These are phyloP conservation scores for Talaromyces amestolkiae DNA, from an alignment of 2,329 filamentous ascomycete genomes.

Conservation along the genomic window DNA sequence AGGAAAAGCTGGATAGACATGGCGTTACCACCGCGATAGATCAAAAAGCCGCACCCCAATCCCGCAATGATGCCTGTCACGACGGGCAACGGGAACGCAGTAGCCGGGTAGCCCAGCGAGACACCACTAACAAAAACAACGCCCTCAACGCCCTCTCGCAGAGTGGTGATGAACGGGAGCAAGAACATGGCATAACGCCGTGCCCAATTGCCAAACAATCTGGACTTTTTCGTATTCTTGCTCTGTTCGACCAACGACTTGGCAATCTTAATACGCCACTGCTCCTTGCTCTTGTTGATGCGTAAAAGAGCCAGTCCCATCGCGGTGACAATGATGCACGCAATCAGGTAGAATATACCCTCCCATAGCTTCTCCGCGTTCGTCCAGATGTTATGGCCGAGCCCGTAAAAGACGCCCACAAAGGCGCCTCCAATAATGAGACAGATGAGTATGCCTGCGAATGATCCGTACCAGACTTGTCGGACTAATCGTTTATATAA, in stretches of 20 bases:
- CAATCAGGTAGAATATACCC: conserved; percentile 72
- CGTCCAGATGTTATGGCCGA: conserved; percentile 66
- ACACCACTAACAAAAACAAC: conserved; percentile 86
- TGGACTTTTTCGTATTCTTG: conserved; percentile 33
- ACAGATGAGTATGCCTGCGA: conserved; percentile 62
- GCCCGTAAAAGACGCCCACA: conserved; percentile 70
- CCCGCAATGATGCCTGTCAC: conserved; percentile 70
- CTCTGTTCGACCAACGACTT: conserved; percentile 59
- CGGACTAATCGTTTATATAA: conserved; percentile 67
- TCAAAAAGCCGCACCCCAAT: conserved; percentile 63
- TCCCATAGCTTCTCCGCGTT: conserved; percentile 75
- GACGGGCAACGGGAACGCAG: conserved; percentile 73
- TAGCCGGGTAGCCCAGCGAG: conserved; percentile 70
- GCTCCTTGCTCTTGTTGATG: conserved; percentile 77
- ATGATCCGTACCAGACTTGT: conserved; percentile 70
- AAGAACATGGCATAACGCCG: conserved; percentile 84
- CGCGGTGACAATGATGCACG: conserved; percentile 74
- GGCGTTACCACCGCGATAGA: conserved; percentile 70
- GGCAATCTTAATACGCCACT: conserved; percentile 81
- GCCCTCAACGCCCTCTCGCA: conserved; percentile 81
- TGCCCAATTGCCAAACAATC: conserved; percentile 58
- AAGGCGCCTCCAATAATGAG: conserved; percentile 64
- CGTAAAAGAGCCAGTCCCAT: conserved; percentile 79
- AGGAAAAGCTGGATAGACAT: conserved; percentile 72
- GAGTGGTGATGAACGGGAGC: conserved; percentile 81